These are phyloP conservation scores for Sarocladium kiliense DNA, from an alignment of 2,329 filamentous ascomycete species.

Conservation along the genomic window DNA sequence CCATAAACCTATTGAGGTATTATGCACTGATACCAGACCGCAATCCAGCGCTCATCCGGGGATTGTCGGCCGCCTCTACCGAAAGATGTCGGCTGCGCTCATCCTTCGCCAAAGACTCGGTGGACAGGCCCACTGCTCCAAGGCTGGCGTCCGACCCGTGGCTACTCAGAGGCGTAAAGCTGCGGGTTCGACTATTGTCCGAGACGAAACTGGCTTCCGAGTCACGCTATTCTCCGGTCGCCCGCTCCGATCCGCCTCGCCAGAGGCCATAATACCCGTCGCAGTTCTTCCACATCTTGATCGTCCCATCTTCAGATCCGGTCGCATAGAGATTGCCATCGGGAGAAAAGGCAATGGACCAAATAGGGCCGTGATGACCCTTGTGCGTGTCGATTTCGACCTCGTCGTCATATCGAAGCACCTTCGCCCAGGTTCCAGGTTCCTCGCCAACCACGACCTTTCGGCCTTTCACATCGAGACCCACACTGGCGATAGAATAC, in stretches of 20 bases:
- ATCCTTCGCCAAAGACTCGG: neutral
- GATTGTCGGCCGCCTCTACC: neutral
- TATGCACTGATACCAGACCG: neutral
- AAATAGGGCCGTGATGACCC: constrained; percentile 94
- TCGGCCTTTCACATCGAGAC: constrained; percentile 73
- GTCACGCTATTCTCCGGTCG: constrained; percentile 29
- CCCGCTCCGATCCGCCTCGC: constrained; percentile 42
- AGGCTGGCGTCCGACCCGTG: constrained; percentile 12
- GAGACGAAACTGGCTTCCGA: constrained; percentile 10
- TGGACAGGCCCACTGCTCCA: neutral
- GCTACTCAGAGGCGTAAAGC: constrained; percentile 13
- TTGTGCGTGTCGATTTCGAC: constrained; percentile 88
- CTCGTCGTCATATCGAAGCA: constrained; percentile 83
- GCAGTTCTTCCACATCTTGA: constrained; percentile 82
- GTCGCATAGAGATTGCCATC: constrained; percentile 96
- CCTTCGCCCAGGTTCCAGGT: constrained; percentile 92
- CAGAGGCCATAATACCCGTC: constrained; percentile 61
- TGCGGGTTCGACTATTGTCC: constrained; percentile 6
- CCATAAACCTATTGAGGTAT: neutral
- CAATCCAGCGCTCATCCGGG: neutral
- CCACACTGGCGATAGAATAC: constrained; percentile 87
- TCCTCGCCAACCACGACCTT: constrained; percentile 88
- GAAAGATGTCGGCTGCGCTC: neutral
- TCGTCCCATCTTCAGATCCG: constrained; percentile 93
- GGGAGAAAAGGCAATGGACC: constrained; percentile 91